Evolutionary conservation across 2,329 filamentous ascomycete genomes (phyloP), one percentile per base, ranked within the genome.

Genomic region (Colletotrichum chrysophilum): DNA sequence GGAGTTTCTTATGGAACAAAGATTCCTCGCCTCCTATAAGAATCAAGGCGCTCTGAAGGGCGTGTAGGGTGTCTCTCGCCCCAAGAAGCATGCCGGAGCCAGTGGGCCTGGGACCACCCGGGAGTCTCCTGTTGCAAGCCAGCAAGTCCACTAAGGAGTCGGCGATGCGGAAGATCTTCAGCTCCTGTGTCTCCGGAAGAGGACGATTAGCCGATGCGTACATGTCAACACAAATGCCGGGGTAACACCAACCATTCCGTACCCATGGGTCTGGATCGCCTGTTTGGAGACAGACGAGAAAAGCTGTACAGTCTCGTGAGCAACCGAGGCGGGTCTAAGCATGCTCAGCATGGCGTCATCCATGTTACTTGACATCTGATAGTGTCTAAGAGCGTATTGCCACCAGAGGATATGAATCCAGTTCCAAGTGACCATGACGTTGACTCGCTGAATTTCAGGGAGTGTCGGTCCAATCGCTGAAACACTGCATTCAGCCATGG

Each of bases 331-430:
- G 2, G 80, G 80, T 2, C 80, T 30, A 2, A 80, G 78, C 1
- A 82, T 68, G 5, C 80, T 80, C 16, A 82, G 80, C 1, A 79
- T 80, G 24, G 80, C 76, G 16, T 79, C 73, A 2, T 80, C 77
- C 13, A 79, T 76, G 32, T 79, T 74, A 30, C 79, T 77, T 1
- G 80, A 81, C 79, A 82, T 79, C 16, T 74, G 71, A 70, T 80
- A 81, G 70, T 81, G 80, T 1, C 79, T 71, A 4, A 78, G 74
- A 0, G 80, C 82, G 18, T 81, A 81, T 66, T 82, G 79, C 80
- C 80, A 82, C 1, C 80, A 38, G 3, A 82, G 77, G 0, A 82
- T 75, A 6, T 79, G 77, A 26, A 82, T 79, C 80, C 80, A 82
- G 62, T 82, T 80, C 4, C 79, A 77, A 4, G 80, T 81, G 4